Evolutionary conservation across 441 rosid genomes (phyloP), one percentile per base, ranked within the genome.

Genomic region (Raphanus hybrid): DNA sequence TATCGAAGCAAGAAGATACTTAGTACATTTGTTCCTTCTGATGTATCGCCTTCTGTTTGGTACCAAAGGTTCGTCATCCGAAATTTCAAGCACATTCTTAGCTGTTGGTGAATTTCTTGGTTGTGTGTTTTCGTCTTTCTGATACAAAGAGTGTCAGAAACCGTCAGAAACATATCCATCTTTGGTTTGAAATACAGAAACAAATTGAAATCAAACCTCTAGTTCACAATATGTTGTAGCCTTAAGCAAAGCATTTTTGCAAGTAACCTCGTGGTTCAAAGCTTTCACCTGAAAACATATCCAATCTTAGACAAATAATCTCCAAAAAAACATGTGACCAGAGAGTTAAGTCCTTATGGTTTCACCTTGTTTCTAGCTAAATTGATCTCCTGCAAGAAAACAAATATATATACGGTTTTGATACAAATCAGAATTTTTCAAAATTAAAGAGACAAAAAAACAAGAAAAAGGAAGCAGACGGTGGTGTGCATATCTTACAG

Each of bases 361-460:
- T 50, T 69, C 70, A 77, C 80, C 80, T 77, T 77, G 67, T 57
- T 70, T 77, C 71, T 70, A 6, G 75, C 66, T 41, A 77, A 64
- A 64, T 55, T 70, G 14, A 70, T 70, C 67, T 70, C 80, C 80
- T 77, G 32, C 67, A 70, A 57, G 18, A 50, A 54, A 64, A 64
- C 3, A 8, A 23, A 23, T 23, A 23, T 1, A 20, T 3, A 70
- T 3, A 70, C 8, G 11, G 50, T 52, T 32, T 57, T 29, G 5
- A 23, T 0, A 68, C 27, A 8, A 8, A 55, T 26, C 16, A 64
- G 26, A 64, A 32, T 37, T 1, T 60, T 23, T 12, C 0, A 2
- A 62, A 41, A 55, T 11, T 23, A 32, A 39, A 37, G 3, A 55
- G 15, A 14, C 5, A 23, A 64, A 75, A 23, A 64, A 75, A 37